These are phyloP conservation scores for Coniella lustricola DNA, from an alignment of 2,329 filamentous ascomycete genomes.

Conservation along the genomic window DNA sequence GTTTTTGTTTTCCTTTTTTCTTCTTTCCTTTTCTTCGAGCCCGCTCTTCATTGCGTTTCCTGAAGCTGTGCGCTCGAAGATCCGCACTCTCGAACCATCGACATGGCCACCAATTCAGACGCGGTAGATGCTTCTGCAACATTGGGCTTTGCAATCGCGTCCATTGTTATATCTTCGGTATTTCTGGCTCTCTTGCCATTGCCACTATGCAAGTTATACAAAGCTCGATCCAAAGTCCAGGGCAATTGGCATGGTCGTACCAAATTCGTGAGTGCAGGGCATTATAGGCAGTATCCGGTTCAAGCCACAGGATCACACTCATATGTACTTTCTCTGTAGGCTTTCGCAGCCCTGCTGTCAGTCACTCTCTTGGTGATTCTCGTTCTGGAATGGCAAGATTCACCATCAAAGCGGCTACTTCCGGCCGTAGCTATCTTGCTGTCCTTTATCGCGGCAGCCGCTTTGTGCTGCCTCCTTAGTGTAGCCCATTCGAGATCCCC, in stretches of 20 bases:
- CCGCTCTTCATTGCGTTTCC: not conserved
- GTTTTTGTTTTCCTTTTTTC: too few species aligned
- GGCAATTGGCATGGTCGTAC: not conserved
- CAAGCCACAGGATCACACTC: not conserved
- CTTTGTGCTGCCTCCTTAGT: slow-evolving; percentile 13
- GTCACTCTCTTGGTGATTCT: not conserved
- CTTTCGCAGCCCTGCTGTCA: not conserved
- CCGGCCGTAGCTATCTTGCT: not conserved
- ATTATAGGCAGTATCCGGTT: too few species aligned
- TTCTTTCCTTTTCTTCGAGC: too few species aligned
- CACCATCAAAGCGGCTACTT: not conserved
- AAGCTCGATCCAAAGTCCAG: slow-evolving; percentile 5
- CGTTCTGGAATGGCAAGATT: not conserved
- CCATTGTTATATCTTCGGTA: not conserved
- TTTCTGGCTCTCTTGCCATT: slow-evolving; percentile 7
- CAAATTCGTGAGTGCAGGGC: slow-evolving; percentile 5
- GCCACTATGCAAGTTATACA: not conserved
- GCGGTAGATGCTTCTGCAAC: not conserved
- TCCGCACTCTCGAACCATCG: not conserved
- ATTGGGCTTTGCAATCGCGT: not conserved
- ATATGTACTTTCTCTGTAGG: not conserved
- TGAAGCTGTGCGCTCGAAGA: too few species aligned
- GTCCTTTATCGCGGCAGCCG: slow-evolving; percentile 7
- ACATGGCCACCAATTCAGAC: not conserved
- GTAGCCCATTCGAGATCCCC: not conserved